These are phyloP conservation scores for Nemophila menziesii DNA, from an alignment of 257 asterid species.

Conservation along the genomic window DNA sequence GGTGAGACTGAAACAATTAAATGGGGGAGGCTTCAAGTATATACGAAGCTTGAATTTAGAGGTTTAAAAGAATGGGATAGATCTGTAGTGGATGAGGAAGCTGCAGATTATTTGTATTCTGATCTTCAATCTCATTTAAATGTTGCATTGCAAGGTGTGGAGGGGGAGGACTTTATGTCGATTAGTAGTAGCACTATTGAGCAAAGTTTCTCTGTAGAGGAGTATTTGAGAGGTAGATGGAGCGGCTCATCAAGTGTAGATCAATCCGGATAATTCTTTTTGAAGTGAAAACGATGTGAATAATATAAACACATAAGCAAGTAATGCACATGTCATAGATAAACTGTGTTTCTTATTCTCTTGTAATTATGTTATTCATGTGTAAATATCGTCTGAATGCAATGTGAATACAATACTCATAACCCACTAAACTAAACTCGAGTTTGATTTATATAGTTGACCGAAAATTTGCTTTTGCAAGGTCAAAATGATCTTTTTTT, in stretches of 20 bases:
- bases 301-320: too few relatives aligned
- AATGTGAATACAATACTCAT: too few relatives aligned
- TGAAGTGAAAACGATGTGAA: too few relatives aligned
- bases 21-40: conserved; percentile 71
- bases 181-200: conserved; percentile 64
- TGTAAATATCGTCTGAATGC: too few relatives aligned
- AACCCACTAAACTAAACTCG: too few relatives aligned
- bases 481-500: too few relatives aligned
- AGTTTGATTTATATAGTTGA: too few relatives aligned
- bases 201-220: conserved; percentile 60
- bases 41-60: conserved; percentile 14
- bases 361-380: too few relatives aligned
- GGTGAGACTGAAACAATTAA: conserved; percentile 53
- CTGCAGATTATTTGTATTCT: conserved; percentile 38
- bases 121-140: conserved; percentile 66
- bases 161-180: conserved; percentile 50
- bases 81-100: conserved; percentile 48
- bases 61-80: conserved; percentile 38
- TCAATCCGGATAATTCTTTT: conserved; percentile 24
- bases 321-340: too few relatives aligned
- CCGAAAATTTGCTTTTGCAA: too few relatives aligned
- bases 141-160: conserved; percentile 75
- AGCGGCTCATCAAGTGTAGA: conserved; percentile 91
- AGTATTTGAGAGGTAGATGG: conserved; percentile 72
- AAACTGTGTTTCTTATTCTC: too few relatives aligned